These are phyloP conservation scores for Dioszegia crocea DNA, from an alignment of 768 basidiomycete species.

Conservation along the genomic window DNA sequence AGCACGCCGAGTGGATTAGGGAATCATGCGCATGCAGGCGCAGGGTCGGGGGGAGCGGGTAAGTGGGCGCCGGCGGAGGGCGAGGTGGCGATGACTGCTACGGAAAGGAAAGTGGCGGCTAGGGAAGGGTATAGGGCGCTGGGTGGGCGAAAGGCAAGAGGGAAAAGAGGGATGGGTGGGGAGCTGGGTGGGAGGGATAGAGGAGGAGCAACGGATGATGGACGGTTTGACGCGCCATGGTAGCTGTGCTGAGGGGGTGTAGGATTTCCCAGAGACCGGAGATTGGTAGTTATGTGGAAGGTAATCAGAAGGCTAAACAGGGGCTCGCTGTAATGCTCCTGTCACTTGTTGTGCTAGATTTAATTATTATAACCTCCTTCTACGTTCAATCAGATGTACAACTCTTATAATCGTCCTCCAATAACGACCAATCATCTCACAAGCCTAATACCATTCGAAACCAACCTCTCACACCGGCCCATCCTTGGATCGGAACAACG, in stretches of 20 bases:
- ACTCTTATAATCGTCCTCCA: no score
- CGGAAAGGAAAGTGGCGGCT: constrained; percentile 77
- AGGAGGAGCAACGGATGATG: constrained; percentile 65
- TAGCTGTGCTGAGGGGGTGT: constrained; percentile 5
- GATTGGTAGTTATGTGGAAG: neutral
- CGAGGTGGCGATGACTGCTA: constrained; percentile 48
- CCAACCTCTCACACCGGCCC: no score
- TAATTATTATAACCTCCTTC: no score
- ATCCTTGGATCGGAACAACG: no score
- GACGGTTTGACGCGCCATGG: constrained; percentile 46
- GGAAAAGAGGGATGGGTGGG: constrained; percentile 68
- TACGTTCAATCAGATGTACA: no score
- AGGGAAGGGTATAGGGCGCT: constrained; percentile 86
- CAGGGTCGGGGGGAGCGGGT: constrained; percentile 33
- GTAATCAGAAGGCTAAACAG: no score
- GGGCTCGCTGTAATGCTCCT: no score
- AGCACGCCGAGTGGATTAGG: constrained; percentile 21
- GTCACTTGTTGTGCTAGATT: no score
- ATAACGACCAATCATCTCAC: no score
- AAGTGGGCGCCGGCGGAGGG: constrained; percentile 33
- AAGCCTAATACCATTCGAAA: no score
- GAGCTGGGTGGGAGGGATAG: constrained; percentile 61
- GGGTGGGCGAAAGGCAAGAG: constrained; percentile 72
- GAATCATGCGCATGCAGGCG: constrained; percentile 31
- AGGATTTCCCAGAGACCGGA: neutral